Percentiles rank a stretch among this genome's conserved stretches.
These are phyloP conservation scores for Amphibolis antarctica DNA, from an alignment of 106 monocot species.

Conservation along the genomic window DNA sequence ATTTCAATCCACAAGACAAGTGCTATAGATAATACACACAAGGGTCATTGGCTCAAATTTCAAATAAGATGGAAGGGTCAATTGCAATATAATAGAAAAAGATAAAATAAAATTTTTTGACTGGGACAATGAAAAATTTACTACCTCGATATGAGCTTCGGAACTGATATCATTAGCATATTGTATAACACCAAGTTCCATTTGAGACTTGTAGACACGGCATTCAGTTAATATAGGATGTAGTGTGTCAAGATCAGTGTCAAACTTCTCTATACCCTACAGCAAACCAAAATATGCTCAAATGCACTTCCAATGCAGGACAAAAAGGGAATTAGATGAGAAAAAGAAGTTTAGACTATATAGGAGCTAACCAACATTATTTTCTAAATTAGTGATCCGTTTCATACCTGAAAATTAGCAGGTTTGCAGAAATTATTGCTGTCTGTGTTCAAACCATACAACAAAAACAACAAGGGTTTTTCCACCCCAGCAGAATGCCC, in stretches of 20 bases:
- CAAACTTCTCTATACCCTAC: conserved; percentile 78
- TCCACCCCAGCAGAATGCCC: conserved; percentile 23
- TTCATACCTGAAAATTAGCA: conserved; percentile 63
- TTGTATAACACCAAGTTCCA: conserved; percentile 81
- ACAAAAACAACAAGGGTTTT: conserved; percentile 64
- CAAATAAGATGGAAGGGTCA: no score
- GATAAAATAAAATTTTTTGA: no score
- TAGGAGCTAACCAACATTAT: no score
- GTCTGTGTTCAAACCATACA: conserved; percentile 87
- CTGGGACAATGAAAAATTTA: no score
- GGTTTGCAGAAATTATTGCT: conserved; percentile 82
- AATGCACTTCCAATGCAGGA: neutral
- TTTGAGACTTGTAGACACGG: conserved; percentile 65
- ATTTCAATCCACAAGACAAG: no score
- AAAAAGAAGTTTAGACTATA: neutral
- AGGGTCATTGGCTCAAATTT: no score
- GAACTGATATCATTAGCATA: conserved; percentile 98
- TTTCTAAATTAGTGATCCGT: no score
- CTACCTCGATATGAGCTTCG: conserved; percentile 92
- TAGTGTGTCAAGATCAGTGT: conserved; percentile 53
- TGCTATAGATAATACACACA: no score
- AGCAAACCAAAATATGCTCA: neutral
- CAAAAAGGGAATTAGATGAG: neutral
- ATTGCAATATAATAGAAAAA: no score
- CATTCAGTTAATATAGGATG: conserved; percentile 94